Evolutionary conservation across 805 yeast species (phyloP).

Genomic region (Ogataea saltuana): DNA sequence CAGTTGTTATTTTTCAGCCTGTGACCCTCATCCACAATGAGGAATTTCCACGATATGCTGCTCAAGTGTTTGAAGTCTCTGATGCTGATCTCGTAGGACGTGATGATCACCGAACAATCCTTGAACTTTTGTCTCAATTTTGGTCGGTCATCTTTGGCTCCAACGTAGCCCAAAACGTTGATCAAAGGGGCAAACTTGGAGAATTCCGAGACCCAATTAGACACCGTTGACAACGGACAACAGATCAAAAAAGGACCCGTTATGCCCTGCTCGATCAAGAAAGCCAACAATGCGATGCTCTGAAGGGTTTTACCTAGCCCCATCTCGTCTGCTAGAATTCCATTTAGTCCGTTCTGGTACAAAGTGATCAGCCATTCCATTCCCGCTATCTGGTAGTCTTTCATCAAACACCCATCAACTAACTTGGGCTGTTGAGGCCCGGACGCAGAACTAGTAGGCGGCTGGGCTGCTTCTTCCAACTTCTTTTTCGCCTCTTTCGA

Average conservation of each 20-base stretch:
- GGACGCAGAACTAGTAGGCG: no score
- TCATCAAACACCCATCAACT: conserved; percentile 60
- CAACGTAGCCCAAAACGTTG: conserved; percentile 63
- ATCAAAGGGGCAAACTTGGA: conserved; percentile 69
- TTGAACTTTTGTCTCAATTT: conserved; percentile 37
- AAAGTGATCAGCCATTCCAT: conserved; percentile 86
- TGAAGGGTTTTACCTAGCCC: conserved; percentile 94
- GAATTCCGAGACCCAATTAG: conserved; percentile 82
- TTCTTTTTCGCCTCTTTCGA: conserved; percentile 27
- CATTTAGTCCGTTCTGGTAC: conserved; percentile 92
- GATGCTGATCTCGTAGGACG: conserved; percentile 81
- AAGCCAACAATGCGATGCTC: conserved; percentile 75
- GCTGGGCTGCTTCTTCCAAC: conserved; percentile 20
- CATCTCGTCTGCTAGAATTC: conserved; percentile 97
- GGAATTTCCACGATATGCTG: conserved; percentile 67
- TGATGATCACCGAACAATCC: conserved; percentile 57
- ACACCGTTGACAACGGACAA: conserved; percentile 81
- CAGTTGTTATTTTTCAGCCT: conserved; percentile 84
- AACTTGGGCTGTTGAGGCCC: conserved; percentile 51
- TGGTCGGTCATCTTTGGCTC: conserved; percentile 58
- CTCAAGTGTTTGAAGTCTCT: conserved; percentile 62
- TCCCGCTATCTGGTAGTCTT: conserved; percentile 87
- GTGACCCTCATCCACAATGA: conserved; percentile 96
- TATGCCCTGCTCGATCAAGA: conserved; percentile 74
- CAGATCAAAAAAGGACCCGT: conserved; percentile 77